Percentiles rank a stretch among this genome's conserved stretches.
Conservation (phyloP, 768 basidiomycete genomes). For the Mycena vulgaris region DNA sequence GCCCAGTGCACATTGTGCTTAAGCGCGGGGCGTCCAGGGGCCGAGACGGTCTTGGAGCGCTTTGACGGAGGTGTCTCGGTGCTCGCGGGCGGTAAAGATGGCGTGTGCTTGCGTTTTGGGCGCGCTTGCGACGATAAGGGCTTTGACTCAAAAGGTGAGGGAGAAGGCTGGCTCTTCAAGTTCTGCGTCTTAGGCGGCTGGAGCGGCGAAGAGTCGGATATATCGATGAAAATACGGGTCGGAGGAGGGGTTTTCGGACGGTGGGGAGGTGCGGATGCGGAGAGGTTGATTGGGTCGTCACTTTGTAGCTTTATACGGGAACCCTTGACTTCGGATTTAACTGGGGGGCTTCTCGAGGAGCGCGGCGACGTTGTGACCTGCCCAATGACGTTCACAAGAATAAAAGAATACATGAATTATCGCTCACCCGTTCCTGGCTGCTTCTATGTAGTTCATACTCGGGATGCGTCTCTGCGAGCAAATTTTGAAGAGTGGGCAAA, state of each 20-base stretch:
- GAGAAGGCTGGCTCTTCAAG: not conserved
- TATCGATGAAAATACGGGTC: not conserved
- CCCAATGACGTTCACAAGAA: not conserved
- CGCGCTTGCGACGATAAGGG: not conserved
- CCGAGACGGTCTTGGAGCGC: not conserved
- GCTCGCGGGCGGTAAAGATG: not conserved
- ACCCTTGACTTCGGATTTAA: not conserved
- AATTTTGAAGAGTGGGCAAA: slow-evolving; percentile 6
- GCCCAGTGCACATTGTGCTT: slow-evolving; percentile 43
- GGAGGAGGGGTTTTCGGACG: not conserved
- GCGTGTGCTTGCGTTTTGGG: slow-evolving; percentile 21
- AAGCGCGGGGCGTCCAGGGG: not conserved
- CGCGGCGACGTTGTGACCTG: not conserved
- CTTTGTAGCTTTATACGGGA: not conserved
- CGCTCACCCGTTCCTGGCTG: not conserved
- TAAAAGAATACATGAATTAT: not conserved
- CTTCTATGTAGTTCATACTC: not conserved
- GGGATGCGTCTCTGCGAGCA: slow-evolving; percentile 23
- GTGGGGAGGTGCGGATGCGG: not conserved
- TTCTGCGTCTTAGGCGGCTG: not conserved
- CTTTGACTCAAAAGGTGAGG: not conserved
- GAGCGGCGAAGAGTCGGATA: slow-evolving; percentile 13
- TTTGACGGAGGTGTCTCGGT: slow-evolving; percentile 11
- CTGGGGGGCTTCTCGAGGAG: not conserved
- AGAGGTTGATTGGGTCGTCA: not conserved